Base-by-base conservation (phyloP, 2,329 filamentous ascomycete species). In the Sporothrix schenckii region DNA sequence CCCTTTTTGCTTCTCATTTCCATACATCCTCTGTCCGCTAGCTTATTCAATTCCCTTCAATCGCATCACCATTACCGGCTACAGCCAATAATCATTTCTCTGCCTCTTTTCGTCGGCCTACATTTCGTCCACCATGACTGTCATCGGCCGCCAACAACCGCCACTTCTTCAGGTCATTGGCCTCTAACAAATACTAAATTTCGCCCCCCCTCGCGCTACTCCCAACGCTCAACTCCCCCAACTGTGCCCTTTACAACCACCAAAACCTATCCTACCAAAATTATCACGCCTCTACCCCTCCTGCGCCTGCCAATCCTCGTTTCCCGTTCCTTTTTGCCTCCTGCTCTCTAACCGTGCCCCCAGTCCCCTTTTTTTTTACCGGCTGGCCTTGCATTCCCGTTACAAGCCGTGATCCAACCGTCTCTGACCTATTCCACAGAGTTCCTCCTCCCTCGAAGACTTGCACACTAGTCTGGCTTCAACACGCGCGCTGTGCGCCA, bases 151-250 rank as follows among this genome's bases (percentile, higher is more conserved):
- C 44, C 69, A 68, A 58, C 67, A 52, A 11, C 61, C 44, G 66
- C 69, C 69, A 39, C 67, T 71, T 21, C 66, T 54, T n/a, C 68
- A 69, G 66, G 68, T 70, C 53, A n/a, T 71, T 54, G 70, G 69
- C 70, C 72, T 73, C 49, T 73, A 70, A 70, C 71, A 72, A 21
- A 47, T 47, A 44, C 60, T 65, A 49, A 67, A 53, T 4, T 47
- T 54, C 47, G 49, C 34, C 24, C 52, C 27, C 27, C 58, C 61
- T 68, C 65, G 63, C 63, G 44, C 56, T 69, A 27, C 67, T 52
- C 67, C 7, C 49, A 58, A 41, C 44, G 34, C 24, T 47, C 34
- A 21, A 19, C 16, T 56, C 11, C 30, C 34, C 34, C 24, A 41
- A 7, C 41, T 49, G 44, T 7, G 30, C 49, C 47, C 34, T 49